phyloP scores from a whole-genome alignment of 2,329 filamentous ascomycete species.

The Penicillium hesseltinei region DNA sequence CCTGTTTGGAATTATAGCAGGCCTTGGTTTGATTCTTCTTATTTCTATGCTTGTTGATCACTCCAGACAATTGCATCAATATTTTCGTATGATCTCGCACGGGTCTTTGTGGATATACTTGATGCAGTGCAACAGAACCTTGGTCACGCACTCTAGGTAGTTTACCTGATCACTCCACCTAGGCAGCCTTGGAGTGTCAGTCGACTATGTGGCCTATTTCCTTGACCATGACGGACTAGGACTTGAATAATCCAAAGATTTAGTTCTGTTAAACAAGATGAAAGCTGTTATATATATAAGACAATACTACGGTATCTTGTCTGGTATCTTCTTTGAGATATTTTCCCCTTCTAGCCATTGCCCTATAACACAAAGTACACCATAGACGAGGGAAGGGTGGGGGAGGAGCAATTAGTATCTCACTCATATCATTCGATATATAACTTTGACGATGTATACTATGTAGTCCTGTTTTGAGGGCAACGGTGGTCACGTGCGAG shows the following conservation, averaged over 20 bases:
- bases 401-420: neutral
- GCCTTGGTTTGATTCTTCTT: neutral
- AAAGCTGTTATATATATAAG: neutral
- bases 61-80: neutral
- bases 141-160: neutral
- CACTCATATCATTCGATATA: neutral
- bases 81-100: neutral
- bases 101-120: neutral
- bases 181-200: neutral
- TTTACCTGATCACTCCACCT: neutral
- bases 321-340: neutral
- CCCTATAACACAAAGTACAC: neutral
- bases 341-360: neutral
- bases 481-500: neutral
- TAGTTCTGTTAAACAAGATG: neutral
- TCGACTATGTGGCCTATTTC: neutral
- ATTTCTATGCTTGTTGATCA: neutral
- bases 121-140: neutral
- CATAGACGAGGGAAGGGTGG: neutral
- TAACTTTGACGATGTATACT: neutral
- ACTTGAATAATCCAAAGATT: neutral
- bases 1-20: neutral
- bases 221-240: neutral
- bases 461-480: neutral
- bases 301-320: neutral